phyloP scores from a whole-genome alignment of 768 basidiomycete species.

The Xerocomus brunneocitrinus region DNA sequence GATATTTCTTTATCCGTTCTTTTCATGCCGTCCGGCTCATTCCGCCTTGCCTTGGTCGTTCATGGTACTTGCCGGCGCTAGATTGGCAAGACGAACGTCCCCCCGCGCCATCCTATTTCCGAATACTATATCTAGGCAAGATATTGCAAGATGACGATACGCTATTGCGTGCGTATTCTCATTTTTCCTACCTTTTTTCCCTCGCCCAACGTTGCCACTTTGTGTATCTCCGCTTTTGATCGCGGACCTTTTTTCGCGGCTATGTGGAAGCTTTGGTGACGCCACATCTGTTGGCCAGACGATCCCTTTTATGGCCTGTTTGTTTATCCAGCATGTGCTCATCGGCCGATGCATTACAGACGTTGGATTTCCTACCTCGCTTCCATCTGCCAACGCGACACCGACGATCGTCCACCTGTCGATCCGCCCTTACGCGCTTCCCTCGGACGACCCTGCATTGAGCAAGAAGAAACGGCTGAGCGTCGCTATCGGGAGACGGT shows the following conservation, averaged over 20 bases:
- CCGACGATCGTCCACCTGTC: conserved; percentile 76
- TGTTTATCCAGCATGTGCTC: background rate
- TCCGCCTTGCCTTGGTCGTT: background rate
- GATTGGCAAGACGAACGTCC: conserved; percentile 81
- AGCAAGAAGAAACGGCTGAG: conserved; percentile 52
- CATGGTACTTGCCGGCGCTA: conserved; percentile 14
- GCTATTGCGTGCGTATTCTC: conserved; percentile 47
- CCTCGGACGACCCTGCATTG: conserved; percentile 44
- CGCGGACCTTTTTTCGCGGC: background rate
- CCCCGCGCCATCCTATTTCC: conserved; percentile 70
- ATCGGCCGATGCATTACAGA: conserved; percentile 12
- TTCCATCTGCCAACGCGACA: conserved; percentile 24
- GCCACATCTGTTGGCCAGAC: background rate
- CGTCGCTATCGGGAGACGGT: conserved; percentile 26
- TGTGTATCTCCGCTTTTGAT: conserved; percentile 1
- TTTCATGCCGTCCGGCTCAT: background rate
- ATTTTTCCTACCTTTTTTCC: background rate
- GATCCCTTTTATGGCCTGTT: background rate
- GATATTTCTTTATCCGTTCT: background rate
- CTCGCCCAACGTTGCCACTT: background rate
- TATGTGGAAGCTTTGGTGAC: background rate
- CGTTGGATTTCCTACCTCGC: conserved; percentile 29
- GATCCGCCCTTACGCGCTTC: conserved; percentile 54
- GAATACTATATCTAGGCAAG: conserved; percentile 72
- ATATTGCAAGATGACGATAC: conserved; percentile 85